These are phyloP conservation scores for Pseudogymnoascus sp. DNA, from an alignment of 2,329 filamentous ascomycete species.

Conservation along the genomic window DNA sequence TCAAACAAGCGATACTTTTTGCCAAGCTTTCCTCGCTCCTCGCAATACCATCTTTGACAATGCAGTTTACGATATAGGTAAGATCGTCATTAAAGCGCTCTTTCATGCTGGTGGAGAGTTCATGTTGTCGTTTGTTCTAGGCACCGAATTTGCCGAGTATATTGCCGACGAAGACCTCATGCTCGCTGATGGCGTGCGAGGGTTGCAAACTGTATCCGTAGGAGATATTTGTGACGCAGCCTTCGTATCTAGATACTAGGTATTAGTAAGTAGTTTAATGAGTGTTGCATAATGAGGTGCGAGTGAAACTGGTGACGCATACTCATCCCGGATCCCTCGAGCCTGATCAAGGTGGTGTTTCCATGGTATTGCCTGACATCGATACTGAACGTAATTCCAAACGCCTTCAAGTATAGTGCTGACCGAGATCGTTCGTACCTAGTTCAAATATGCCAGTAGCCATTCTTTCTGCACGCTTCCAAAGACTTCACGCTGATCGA, in stretches of 20 bases:
- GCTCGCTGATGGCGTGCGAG: slow-evolving; percentile 39
- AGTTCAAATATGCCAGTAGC: slow-evolving; percentile 13
- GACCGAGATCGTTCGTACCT: not conserved
- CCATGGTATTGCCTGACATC: not conserved
- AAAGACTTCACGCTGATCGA: slow-evolving; percentile 65
- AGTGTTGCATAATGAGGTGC: not conserved
- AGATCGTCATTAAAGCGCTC: slow-evolving; percentile 39
- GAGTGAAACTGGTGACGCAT: not conserved
- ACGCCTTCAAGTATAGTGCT: not conserved
- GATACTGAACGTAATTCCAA: not conserved
- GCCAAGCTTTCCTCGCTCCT: slow-evolving; percentile 38
- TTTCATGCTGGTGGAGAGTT: slow-evolving; percentile 37
- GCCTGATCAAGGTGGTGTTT: not conserved
- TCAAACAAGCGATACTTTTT: slow-evolving; percentile 45
- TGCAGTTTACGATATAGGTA: slow-evolving; percentile 37
- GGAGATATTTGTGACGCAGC: slow-evolving; percentile 44
- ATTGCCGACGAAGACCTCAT: slow-evolving; percentile 52
- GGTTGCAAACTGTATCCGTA: slow-evolving; percentile 38
- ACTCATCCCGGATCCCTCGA: not conserved
- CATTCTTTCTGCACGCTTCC: slow-evolving; percentile 23
- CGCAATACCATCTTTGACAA: slow-evolving; percentile 36
- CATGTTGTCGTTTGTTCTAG: slow-evolving; percentile 35
- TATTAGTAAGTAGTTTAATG: not conserved
- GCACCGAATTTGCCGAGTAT: slow-evolving; percentile 46
- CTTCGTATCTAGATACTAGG: slow-evolving; percentile 43